A percentile compares a stretch with the other conserved stretches of the same genome.
phyloP scores from a whole-genome alignment of 2,329 filamentous ascomycete species.

The Rhinocladiella similis region DNA sequence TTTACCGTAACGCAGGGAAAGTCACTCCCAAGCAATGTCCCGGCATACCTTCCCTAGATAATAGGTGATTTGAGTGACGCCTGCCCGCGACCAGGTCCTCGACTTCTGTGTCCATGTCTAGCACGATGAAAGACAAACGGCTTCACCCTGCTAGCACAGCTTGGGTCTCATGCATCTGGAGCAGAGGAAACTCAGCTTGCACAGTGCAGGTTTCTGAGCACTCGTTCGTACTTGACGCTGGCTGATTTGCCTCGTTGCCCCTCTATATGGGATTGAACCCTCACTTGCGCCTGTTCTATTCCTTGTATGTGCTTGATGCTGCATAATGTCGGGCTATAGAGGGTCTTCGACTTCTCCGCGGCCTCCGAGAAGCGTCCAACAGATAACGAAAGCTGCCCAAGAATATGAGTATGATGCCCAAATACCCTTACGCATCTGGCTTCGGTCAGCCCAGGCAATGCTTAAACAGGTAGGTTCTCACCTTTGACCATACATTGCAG shows the following conservation, averaged over 20 bases:
- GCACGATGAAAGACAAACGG: conserved; percentile 16
- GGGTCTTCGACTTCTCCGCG: conserved; percentile 22
- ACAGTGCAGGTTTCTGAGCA: background rate
- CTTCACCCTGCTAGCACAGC: conserved; percentile 5
- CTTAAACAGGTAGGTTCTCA: conserved; percentile 68
- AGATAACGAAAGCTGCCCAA: conserved; percentile 73
- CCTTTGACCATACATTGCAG: background rate
- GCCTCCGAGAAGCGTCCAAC: conserved; percentile 68
- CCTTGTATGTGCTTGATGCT: conserved; percentile 1
- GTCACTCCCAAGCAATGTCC: background rate
- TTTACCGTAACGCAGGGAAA: no score
- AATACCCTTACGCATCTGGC: conserved; percentile 78
- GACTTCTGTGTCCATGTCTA: conserved; percentile 11
- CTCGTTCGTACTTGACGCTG: conserved; percentile 2
- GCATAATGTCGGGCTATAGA: conserved; percentile 16
- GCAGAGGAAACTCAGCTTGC: background rate
- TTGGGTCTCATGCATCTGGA: conserved; percentile 5
- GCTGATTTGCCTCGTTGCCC: background rate
- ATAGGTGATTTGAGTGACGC: conserved; percentile 15
- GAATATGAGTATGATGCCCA: conserved; percentile 78
- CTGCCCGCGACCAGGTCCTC: conserved; percentile 11
- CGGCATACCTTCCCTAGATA: conserved; percentile 17
- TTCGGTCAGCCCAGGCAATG: conserved; percentile 75
- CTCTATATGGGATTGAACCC: conserved; percentile 3
- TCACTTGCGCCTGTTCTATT: background rate